Percentiles rank a stretch among this genome's conserved stretches.
Evolutionary conservation across 805 yeast species (phyloP).

Genomic region (Yarrowia hollandica): DNA sequence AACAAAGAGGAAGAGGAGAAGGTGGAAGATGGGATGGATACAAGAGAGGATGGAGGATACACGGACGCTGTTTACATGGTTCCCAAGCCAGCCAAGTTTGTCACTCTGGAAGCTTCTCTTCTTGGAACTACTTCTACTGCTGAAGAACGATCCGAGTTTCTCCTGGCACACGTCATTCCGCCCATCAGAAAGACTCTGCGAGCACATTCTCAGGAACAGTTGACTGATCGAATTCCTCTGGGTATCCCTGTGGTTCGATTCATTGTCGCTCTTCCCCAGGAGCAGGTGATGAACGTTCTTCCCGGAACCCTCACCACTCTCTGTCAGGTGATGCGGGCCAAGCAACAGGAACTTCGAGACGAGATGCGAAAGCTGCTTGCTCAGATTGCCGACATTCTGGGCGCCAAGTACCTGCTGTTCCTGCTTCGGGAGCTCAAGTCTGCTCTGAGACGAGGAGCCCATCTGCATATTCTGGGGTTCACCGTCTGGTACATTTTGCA

Average conservation of each 20-base stretch:
- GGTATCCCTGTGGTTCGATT: slow-evolving; percentile 77
- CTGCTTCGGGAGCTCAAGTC: slow-evolving; percentile 73
- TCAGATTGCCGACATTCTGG: slow-evolving; percentile 62
- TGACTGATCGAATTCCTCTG: slow-evolving; percentile 70
- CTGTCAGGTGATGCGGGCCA: slow-evolving; percentile 85
- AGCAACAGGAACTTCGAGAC: slow-evolving; percentile 86
- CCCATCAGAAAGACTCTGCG: slow-evolving; percentile 58
- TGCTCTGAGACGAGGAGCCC: slow-evolving; percentile 86
- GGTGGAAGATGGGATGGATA: background rate
- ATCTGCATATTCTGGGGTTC: slow-evolving; percentile 86
- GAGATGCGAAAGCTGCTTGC: slow-evolving; percentile 75
- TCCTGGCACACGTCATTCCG: slow-evolving; percentile 61
- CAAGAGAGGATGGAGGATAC: background rate
- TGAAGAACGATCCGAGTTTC: slow-evolving; percentile 47
- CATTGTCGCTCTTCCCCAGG: slow-evolving; percentile 60
- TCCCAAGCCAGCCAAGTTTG: background rate
- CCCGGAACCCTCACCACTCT: slow-evolving; percentile 82
- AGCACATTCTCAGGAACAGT: slow-evolving; percentile 46
- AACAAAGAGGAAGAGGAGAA: slow-evolving; percentile 7
- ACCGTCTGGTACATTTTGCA: slow-evolving; percentile 75
- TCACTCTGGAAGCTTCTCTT: background rate
- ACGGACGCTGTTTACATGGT: slow-evolving; percentile 31
- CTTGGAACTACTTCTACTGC: slow-evolving; percentile 43
- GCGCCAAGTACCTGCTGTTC: slow-evolving; percentile 71
- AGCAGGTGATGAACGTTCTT: slow-evolving; percentile 55